Evolutionary conservation across 2,329 filamentous ascomycete genomes (phyloP).

Genomic region (Aspergillus aculeatus): DNA sequence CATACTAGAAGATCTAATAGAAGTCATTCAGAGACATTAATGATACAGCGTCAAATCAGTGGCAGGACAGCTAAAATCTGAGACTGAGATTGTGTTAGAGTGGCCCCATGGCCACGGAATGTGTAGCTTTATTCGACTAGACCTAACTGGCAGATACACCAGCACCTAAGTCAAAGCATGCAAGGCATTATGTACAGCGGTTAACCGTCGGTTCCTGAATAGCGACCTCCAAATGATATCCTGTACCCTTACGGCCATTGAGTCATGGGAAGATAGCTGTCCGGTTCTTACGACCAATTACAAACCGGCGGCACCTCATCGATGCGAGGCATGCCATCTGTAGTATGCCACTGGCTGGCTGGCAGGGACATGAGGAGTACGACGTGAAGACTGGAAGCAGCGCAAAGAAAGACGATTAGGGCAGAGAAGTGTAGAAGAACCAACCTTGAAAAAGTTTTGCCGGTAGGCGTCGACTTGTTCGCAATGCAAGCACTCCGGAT

Average conservation of each 20-base stretch:
- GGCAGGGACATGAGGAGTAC: conserved; percentile 1
- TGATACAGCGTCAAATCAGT: no score
- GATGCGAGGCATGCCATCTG: conserved; percentile 3
- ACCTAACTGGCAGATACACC: conserved; percentile 22
- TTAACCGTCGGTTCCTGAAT: conserved; percentile 12
- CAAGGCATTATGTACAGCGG: conserved; percentile 23
- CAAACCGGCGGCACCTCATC: conserved; percentile 10
- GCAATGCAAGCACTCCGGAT: conserved; percentile 1
- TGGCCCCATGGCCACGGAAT: conserved; percentile 26
- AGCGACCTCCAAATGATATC: conserved; percentile 3
- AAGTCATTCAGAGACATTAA: no score
- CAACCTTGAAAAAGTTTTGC: conserved; percentile 35
- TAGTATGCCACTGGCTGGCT: conserved; percentile 8
- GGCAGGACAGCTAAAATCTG: no score
- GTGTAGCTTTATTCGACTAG: conserved; percentile 25
- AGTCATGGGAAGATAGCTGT: not conserved
- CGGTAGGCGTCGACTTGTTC: conserved; percentile 5
- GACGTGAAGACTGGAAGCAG: conserved; percentile 2
- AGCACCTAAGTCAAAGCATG: conserved; percentile 15
- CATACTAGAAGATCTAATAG: no score
- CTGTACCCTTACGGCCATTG: conserved; percentile 5
- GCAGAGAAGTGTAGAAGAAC: conserved; percentile 28
- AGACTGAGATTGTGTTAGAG: not conserved
- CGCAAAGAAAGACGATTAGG: conserved; percentile 11
- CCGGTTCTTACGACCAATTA: conserved; percentile 4